A percentile compares a stretch with the other conserved stretches of the same genome.
phyloP scores from a whole-genome alignment of 2,329 filamentous ascomycete species.

The Colletotrichum endophyticum region DNA sequence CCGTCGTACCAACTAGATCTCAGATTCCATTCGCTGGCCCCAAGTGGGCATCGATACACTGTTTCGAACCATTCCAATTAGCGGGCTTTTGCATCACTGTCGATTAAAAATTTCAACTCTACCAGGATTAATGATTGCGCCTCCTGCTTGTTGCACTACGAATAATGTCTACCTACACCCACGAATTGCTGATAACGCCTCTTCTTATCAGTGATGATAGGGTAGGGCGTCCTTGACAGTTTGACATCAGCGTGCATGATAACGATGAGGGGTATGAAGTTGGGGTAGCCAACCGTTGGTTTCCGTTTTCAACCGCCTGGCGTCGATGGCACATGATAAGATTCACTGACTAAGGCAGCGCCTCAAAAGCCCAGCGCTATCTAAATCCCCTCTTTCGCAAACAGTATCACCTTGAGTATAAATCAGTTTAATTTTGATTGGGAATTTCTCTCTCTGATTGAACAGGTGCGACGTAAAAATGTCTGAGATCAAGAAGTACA shows the following conservation, averaged over 20 bases:
- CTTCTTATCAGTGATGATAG: background rate
- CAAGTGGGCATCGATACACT: background rate
- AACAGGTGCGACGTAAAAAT: background rate
- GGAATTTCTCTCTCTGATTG: background rate
- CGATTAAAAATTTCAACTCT: background rate
- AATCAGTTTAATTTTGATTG: too few species aligned
- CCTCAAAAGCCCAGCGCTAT: background rate
- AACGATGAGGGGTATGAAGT: background rate
- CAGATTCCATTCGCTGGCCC: background rate
- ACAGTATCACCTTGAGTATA: background rate
- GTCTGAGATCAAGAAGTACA: slow-evolving; percentile 46
- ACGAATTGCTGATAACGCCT: background rate
- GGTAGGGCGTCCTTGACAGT: background rate
- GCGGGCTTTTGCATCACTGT: too few species aligned
- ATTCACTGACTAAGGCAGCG: background rate
- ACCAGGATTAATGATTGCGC: background rate
- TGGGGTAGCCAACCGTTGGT: background rate
- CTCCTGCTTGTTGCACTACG: background rate
- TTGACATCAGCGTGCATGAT: background rate
- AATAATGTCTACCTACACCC: background rate
- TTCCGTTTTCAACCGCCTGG: background rate
- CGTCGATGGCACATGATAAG: background rate
- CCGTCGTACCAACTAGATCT: background rate
- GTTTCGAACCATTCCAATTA: background rate
- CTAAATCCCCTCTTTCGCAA: background rate